phyloP scores from a whole-genome alignment of 2,329 filamentous ascomycete genomes.

The Colletotrichum euphorbiae region DNA sequence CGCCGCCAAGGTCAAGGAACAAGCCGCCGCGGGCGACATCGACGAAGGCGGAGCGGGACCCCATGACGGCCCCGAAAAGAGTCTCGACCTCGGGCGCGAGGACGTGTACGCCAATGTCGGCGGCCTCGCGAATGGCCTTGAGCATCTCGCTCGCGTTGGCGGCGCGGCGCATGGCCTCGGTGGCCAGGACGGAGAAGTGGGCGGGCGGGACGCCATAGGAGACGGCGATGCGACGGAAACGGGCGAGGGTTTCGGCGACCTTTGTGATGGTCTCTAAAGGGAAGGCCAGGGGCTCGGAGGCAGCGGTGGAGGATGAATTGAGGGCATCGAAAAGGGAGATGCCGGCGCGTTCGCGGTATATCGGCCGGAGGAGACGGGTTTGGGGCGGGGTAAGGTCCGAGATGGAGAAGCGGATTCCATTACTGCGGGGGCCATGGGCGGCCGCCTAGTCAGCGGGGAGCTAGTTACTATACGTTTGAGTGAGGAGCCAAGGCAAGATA shows the following conservation, averaged over 20 bases:
- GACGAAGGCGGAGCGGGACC: slow-evolving; percentile 80
- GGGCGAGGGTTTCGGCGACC: slow-evolving; percentile 75
- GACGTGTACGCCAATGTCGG: slow-evolving; percentile 75
- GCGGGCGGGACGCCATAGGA: slow-evolving; percentile 73
- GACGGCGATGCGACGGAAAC: slow-evolving; percentile 78
- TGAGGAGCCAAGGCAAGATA: no score
- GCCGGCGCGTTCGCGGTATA: slow-evolving; percentile 81
- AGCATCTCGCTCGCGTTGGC: slow-evolving; percentile 78
- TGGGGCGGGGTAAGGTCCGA: slow-evolving; percentile 79
- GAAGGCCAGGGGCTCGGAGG: slow-evolving; percentile 53
- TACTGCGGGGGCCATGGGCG: slow-evolving; percentile 62
- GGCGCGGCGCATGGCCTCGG: slow-evolving; percentile 88
- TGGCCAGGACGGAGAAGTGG: slow-evolving; percentile 83
- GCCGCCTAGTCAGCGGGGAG: slow-evolving; percentile 23
- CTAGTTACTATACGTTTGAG: not conserved
- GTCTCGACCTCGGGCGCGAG: slow-evolving; percentile 86
- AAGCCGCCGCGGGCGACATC: slow-evolving; percentile 73
- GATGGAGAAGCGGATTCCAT: slow-evolving; percentile 93
- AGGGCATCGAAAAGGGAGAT: slow-evolving; percentile 91
- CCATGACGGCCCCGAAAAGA: slow-evolving; percentile 80
- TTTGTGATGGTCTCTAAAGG: slow-evolving; percentile 67
- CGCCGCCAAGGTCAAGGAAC: slow-evolving; percentile 88
- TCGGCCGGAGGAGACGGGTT: slow-evolving; percentile 78
- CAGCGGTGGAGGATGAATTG: slow-evolving; percentile 59
- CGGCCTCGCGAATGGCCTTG: slow-evolving; percentile 68